phyloP scores from a whole-genome alignment of 2,329 filamentous ascomycete species.

The Alternaria postmessia region DNA sequence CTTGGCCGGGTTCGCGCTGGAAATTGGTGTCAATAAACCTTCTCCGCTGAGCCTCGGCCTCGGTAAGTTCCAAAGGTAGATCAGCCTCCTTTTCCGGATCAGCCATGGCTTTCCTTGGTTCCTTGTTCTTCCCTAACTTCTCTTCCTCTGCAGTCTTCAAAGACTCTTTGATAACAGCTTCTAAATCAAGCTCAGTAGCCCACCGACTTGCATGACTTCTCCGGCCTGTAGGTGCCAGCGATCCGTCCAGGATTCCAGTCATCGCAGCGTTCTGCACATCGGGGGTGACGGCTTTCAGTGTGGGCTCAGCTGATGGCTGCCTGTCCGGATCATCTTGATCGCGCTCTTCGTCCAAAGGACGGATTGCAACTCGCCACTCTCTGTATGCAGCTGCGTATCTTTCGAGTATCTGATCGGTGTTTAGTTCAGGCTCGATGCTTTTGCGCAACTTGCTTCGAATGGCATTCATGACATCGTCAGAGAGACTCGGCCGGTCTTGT shows the following conservation, averaged over 20 bases:
- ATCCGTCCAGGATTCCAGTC: conserved; percentile 38
- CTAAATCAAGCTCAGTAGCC: conserved; percentile 73
- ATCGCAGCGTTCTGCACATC: conserved; percentile 53
- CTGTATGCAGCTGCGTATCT: conserved; percentile 52
- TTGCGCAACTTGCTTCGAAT: conserved; percentile 48
- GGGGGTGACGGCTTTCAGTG: conserved; percentile 52
- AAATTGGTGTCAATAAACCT: conserved; percentile 73
- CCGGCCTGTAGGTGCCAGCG: conserved; percentile 39
- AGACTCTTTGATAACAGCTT: conserved; percentile 75
- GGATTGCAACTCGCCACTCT: conserved; percentile 53
- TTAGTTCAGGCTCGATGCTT: conserved; percentile 42
- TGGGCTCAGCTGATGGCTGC: conserved; percentile 47
- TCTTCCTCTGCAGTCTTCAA: conserved; percentile 73
- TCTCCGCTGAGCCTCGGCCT: conserved; percentile 65
- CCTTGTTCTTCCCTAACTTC: conserved; percentile 69
- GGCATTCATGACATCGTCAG: conserved; percentile 47
- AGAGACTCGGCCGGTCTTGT: conserved; percentile 48
- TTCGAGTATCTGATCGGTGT: conserved; percentile 38
- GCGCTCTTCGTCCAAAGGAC: conserved; percentile 52
- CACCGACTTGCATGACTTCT: conserved; percentile 44
- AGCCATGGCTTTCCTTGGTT: conserved; percentile 72
- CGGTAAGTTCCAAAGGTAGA: conserved; percentile 73
- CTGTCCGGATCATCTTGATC: conserved; percentile 51
- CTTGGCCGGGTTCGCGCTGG: conserved; percentile 68
- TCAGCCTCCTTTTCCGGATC: conserved; percentile 79